Evolutionary conservation across 2,329 filamentous ascomycete genomes (phyloP), one percentile per base, ranked within the genome.

Genomic region (Thermomyces lanuginosus): DNA sequence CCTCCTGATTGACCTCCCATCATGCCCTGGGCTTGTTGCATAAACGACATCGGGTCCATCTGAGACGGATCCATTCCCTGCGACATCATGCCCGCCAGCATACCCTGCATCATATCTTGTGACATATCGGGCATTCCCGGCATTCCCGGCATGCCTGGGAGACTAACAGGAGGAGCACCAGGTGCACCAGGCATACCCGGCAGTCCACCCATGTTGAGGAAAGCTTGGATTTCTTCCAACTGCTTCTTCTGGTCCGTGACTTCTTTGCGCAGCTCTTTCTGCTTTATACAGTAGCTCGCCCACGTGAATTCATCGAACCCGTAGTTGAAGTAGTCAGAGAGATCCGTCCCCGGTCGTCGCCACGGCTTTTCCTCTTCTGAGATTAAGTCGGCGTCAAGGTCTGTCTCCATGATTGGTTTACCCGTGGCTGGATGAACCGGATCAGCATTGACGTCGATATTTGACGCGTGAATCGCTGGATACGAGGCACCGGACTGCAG

Each of bases 221-320:
- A 70, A 21, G 58, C 60, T 39, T 72, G 66, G 60, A 75, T 68
- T 34, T 69, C 61, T 28, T 64, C 63, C 44, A 68, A 59, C 35
- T 72, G 63, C 28, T 61, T 79, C 60, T 86, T 92, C 56, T 91
- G 84, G 24, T 76, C 71, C 31, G 69, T 70, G 39, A 82, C 81
- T 40, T 86, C 80, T 38, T 71, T 71, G 10, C 78, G 70, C 43
- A 93, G 64, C 13, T 63, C 64, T 38, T 89, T 74, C 51, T 95
- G 89, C 46, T 92, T 91, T 33, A 82, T 64, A 16, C 84, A 83
- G 51, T 98, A 98, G 28, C 84, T 69, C 4, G 84, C 79, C 89
- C 89, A 98, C 1, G 84, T 92, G 54, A 93, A 95, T 54, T 95
- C 86, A 56, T 95, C 86, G 47, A 95, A 95, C 32, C 86, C 86